Conservation (phyloP, 2,329 filamentous ascomycete genomes). For the Trichoderma simmonsii region DNA sequence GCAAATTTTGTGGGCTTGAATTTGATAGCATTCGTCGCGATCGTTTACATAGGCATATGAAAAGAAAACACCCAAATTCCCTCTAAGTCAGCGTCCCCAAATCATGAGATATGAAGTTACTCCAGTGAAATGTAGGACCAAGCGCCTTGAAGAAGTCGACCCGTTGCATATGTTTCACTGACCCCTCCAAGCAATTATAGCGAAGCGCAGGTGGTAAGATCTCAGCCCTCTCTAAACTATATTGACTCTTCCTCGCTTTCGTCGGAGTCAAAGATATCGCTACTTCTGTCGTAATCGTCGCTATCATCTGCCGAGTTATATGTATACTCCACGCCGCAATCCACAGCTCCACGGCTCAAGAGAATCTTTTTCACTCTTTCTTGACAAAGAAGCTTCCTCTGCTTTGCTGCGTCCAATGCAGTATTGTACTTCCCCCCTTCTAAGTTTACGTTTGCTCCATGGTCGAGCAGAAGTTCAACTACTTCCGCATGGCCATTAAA, state of each 20-base stretch:
- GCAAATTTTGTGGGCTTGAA: neutral
- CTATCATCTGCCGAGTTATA: neutral
- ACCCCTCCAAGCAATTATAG: neutral
- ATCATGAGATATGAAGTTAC: neutral
- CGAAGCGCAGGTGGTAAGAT: neutral
- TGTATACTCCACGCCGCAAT: neutral
- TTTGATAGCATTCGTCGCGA: neutral
- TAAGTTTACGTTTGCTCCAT: neutral
- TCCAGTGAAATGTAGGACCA: neutral
- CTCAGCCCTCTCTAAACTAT: too few species aligned
- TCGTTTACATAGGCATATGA: neutral
- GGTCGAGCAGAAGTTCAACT: neutral
- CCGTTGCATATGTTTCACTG: neutral
- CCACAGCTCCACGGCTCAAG: neutral
- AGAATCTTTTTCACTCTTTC: neutral
- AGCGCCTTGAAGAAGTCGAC: neutral
- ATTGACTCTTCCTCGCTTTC: neutral
- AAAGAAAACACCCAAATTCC: neutral
- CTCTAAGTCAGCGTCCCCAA: neutral
- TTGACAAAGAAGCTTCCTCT: neutral
- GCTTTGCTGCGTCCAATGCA: neutral
- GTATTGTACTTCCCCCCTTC: neutral
- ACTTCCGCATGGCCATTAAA: neutral
- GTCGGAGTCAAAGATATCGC: neutral
- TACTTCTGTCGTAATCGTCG: neutral